These are phyloP conservation scores for Puccinia horiana DNA, from an alignment of 1,284 basidiomycete genomes.

Conservation along the genomic window DNA sequence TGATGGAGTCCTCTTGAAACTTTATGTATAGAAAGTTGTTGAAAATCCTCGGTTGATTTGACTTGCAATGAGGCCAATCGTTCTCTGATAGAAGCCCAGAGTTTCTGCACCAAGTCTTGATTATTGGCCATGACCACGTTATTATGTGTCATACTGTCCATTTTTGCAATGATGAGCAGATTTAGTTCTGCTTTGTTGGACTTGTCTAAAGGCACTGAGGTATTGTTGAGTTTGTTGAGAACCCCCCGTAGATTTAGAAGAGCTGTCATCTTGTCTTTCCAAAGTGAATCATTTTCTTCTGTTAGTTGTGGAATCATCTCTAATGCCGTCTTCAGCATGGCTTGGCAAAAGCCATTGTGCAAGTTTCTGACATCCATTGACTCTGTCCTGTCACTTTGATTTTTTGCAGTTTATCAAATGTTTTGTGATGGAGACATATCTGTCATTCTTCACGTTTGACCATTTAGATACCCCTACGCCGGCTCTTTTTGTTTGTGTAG, in stretches of 20 bases:
- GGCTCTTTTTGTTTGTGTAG: neutral
- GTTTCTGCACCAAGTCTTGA: neutral
- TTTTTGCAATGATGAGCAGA: neutral
- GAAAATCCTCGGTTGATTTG: too few relatives aligned
- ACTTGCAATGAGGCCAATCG: neutral
- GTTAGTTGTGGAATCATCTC: neutral
- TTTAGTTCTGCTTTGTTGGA: neutral
- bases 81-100: neutral
- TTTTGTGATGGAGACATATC: neutral
- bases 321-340: neutral
- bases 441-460: neutral
- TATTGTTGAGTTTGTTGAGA: neutral
- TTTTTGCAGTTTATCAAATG: too few relatives aligned
- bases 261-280: neutral
- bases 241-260: neutral
- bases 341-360: neutral
- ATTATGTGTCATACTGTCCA: neutral
- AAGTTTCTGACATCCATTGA: too few relatives aligned
- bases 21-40: too few relatives aligned
- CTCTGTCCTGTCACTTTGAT: too few relatives aligned
- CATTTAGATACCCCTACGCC: neutral
- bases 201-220: neutral
- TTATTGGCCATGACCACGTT: neutral
- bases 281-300: neutral
- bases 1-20: too few relatives aligned